Conservation (phyloP, 495 filamentous ascomycete species). For the Xylaria longipes region DNA sequence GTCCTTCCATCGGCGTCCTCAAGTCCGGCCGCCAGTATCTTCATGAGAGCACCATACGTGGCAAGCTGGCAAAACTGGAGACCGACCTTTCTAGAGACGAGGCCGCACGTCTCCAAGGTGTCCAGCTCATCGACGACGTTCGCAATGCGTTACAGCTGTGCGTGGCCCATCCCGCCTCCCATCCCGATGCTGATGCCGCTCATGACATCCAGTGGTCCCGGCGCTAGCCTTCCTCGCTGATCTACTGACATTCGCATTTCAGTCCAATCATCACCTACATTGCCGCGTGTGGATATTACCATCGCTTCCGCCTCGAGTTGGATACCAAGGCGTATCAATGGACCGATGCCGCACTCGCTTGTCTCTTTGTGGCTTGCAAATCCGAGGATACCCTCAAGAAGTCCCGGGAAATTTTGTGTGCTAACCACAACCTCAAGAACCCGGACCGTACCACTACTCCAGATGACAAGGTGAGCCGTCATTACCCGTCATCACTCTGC, state of each 20-base stretch:
- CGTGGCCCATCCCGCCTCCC: constrained; percentile 35
- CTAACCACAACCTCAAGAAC: constrained; percentile 83
- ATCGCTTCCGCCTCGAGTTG: constrained; percentile 84
- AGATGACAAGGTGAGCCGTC: constrained; percentile 73
- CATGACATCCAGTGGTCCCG: neutral
- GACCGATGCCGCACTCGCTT: constrained; percentile 81
- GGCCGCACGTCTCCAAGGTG: constrained; percentile 71
- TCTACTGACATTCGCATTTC: neutral
- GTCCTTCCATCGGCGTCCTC: constrained; percentile 24
- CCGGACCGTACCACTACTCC: constrained; percentile 76
- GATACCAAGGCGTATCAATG: constrained; percentile 72
- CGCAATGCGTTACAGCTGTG: constrained; percentile 75
- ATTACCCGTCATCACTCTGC: neutral
- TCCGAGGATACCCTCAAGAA: constrained; percentile 98
- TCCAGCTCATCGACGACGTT: constrained; percentile 81
- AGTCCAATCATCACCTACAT: constrained; percentile 84
- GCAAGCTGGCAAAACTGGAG: constrained; percentile 24
- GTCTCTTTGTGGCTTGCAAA: constrained; percentile 92
- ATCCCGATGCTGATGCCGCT: neutral
- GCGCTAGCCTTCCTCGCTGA: neutral
- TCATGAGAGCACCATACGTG: constrained; percentile 26
- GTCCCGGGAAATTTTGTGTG: constrained; percentile 88
- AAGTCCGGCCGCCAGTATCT: constrained; percentile 24
- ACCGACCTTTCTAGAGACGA: constrained; percentile 59
- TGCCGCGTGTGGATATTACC: constrained; percentile 85